Evolutionary conservation across 495 filamentous ascomycete species (phyloP).

Genomic region (Pyronema domesticum): DNA sequence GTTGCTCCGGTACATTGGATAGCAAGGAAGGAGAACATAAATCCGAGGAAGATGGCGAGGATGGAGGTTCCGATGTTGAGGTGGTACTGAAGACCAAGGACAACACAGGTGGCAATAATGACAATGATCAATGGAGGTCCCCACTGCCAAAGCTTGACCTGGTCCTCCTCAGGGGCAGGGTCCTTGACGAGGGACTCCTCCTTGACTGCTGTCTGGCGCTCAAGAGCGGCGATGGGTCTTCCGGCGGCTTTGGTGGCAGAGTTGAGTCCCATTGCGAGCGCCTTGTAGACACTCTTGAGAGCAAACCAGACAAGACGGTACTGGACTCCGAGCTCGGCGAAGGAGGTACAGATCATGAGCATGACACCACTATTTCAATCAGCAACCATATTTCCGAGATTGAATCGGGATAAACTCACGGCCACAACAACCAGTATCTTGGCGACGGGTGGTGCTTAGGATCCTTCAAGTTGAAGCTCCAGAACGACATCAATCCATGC

Average conservation of each 20-base stretch:
- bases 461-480: constrained; percentile 32
- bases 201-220: constrained; percentile 41
- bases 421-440: constrained; percentile 51
- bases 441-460: constrained; percentile 35
- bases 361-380: constrained; percentile 32
- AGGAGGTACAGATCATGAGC: constrained; percentile 43
- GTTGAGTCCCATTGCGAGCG: constrained; percentile 31
- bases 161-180: constrained; percentile 32
- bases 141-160: constrained; percentile 49
- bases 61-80: constrained; percentile 44
- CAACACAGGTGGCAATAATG: constrained; percentile 37
- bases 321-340: constrained; percentile 43
- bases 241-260: constrained; percentile 25
- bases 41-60: constrained; percentile 42
- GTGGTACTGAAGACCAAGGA: constrained; percentile 42
- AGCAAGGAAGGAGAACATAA: constrained; percentile 51
- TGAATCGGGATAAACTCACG: constrained; percentile 14
- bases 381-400: too few relatives aligned
- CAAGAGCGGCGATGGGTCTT: constrained; percentile 32
- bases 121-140: constrained; percentile 32
- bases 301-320: constrained; percentile 41
- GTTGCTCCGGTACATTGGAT: constrained; percentile 47
- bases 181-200: constrained; percentile 42
- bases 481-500: constrained; percentile 29
- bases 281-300: constrained; percentile 33